These are phyloP conservation scores for Alternaria sp. DNA, from an alignment of 2,329 filamentous ascomycete genomes.

Conservation along the genomic window DNA sequence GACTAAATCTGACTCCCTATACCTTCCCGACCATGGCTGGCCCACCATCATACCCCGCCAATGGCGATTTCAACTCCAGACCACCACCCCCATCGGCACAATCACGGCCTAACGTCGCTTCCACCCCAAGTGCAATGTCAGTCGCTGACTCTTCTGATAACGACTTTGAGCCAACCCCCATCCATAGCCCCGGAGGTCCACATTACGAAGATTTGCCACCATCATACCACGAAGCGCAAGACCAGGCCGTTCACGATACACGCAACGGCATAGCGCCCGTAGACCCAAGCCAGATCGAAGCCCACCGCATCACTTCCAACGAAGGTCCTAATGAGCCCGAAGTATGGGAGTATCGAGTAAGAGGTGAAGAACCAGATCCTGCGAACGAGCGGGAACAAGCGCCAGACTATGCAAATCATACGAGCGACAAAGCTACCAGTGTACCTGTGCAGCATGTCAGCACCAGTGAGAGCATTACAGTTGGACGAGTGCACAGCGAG, in stretches of 20 bases:
- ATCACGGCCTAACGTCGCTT: constrained; percentile 27
- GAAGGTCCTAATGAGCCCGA: constrained; percentile 35
- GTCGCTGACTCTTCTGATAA: constrained; percentile 46
- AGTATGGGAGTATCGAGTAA: constrained; percentile 37
- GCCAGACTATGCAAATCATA: constrained; percentile 32
- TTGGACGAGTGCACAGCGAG: constrained; percentile 25
- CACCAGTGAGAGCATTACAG: constrained; percentile 32
- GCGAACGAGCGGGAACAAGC: constrained; percentile 30
- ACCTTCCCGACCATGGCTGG: constrained; percentile 31
- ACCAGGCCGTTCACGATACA: constrained; percentile 41
- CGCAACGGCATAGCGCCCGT: constrained; percentile 36
- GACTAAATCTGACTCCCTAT: not conserved
- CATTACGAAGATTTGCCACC: constrained; percentile 50
- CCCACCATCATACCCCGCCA: constrained; percentile 22
- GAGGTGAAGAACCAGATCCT: constrained; percentile 28
- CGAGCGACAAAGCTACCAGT: constrained; percentile 23
- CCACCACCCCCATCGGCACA: constrained; percentile 26
- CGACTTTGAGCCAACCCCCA: constrained; percentile 43
- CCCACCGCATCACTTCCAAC: constrained; percentile 33
- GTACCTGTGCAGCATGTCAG: constrained; percentile 40
- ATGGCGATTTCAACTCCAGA: constrained; percentile 18
- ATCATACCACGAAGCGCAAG: constrained; percentile 48
- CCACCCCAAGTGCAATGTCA: constrained; percentile 42
- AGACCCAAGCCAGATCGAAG: constrained; percentile 40
- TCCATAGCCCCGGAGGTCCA: constrained; percentile 42